These are phyloP conservation scores for Ilex asprella DNA, from an alignment of 257 asterid genomes.

Conservation along the genomic window DNA sequence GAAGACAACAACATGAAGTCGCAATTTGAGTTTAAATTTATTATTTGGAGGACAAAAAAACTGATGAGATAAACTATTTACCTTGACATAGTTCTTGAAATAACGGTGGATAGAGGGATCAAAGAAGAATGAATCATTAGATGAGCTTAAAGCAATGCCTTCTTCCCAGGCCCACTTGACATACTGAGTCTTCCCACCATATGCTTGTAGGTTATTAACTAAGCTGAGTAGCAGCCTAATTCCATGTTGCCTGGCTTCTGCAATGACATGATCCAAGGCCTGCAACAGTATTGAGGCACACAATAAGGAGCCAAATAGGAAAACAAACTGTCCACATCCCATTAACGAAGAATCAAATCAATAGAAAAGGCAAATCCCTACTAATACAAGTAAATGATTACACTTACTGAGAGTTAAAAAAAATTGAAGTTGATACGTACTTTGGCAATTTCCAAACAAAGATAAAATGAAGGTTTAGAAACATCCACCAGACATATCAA, in stretches of 20 bases:
- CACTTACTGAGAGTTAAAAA: not conserved
- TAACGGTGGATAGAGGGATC: conserved; percentile 89
- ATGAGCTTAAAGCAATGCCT: conserved; percentile 86
- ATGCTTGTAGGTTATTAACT: conserved; percentile 94
- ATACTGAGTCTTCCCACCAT: conserved; percentile 93
- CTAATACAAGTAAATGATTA: too few species aligned
- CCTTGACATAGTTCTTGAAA: conserved; percentile 87
- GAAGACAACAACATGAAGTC: not conserved
- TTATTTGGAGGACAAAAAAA: not conserved
- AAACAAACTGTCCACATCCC: not conserved
- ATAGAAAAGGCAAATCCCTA: too few species aligned
- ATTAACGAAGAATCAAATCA: too few species aligned
- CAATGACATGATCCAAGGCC: conserved; percentile 95
- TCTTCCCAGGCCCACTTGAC: conserved; percentile 99
- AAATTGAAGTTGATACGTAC: not conserved
- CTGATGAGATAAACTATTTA: conserved; percentile 23
- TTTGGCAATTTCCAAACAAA: not conserved
- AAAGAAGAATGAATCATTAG: conserved; percentile 94
- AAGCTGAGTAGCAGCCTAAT: conserved; percentile 69
- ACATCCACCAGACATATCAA: too few species aligned
- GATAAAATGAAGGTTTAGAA: not conserved
- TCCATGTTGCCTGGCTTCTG: conserved; percentile 71
- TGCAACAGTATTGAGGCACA: conserved; percentile 19
- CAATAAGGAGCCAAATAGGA: conserved; percentile 10
- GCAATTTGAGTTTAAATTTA: not conserved